phyloP scores from a whole-genome alignment of 1,284 basidiomycete genomes.

The Rhodotorula glutinis region DNA sequence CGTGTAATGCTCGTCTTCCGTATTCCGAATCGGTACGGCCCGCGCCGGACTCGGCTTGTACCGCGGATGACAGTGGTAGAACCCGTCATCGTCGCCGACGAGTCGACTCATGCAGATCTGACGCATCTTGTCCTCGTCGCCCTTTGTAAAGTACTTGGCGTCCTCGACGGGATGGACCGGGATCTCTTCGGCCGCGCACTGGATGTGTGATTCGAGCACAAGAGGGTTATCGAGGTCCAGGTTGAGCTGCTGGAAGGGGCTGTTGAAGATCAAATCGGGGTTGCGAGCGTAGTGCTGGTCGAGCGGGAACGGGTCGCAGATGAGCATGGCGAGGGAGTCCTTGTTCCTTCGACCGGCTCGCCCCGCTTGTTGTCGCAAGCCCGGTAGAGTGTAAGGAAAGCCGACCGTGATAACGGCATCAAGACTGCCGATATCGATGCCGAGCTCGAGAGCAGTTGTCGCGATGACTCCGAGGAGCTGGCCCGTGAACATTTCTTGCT shows the following conservation, averaged over 20 bases:
- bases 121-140: constrained; percentile 53
- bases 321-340: constrained; percentile 75
- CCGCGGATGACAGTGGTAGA: constrained; percentile 76
- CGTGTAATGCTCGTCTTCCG: constrained; percentile 72
- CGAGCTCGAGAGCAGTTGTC: constrained; percentile 84
- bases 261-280: constrained; percentile 67
- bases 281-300: constrained; percentile 74
- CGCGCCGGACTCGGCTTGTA: constrained; percentile 72
- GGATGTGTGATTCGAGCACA: constrained; percentile 77
- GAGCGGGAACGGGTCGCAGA: constrained; percentile 68
- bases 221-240: constrained; percentile 72
- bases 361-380: constrained; percentile 75
- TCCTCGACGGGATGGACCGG: constrained; percentile 66
- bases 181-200: constrained; percentile 85
- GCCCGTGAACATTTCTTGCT: constrained; percentile 80
- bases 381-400: constrained; percentile 61
- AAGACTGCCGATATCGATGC: constrained; percentile 82
- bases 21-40: constrained; percentile 71
- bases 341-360: constrained; percentile 77
- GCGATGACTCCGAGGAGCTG: constrained; percentile 78
- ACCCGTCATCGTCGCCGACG: constrained; percentile 59
- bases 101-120: constrained; percentile 58
- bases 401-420: constrained; percentile 88
- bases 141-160: constrained; percentile 59
- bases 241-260: constrained; percentile 61